Conservation (phyloP, 164 flowering plant species). For the Macadamia integrifolia region DNA sequence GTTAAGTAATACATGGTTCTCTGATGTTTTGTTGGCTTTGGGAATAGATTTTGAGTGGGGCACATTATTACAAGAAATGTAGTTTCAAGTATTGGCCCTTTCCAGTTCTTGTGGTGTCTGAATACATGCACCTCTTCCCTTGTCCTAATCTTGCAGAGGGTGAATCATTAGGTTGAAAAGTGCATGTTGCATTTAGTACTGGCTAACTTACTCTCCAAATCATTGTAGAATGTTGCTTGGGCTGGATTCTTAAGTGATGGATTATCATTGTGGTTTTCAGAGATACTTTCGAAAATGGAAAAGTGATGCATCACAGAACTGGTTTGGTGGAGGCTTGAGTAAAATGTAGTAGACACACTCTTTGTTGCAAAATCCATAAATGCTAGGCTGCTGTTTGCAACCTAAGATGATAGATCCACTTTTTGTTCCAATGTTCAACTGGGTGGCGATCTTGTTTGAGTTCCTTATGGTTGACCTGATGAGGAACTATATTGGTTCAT, state of each 20-base stretch:
- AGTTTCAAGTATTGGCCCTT: neutral
- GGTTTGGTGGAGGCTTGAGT: neutral
- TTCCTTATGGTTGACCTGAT: neutral
- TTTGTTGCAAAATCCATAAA: neutral
- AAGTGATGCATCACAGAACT: neutral
- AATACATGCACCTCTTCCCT: neutral
- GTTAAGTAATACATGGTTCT: conserved; percentile 1
- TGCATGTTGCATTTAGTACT: neutral
- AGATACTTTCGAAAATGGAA: neutral
- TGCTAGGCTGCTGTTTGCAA: neutral
- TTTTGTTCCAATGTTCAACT: neutral
- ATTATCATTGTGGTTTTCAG: neutral
- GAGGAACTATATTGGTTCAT: neutral
- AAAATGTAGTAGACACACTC: neutral
- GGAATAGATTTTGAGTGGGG: conserved; percentile 7
- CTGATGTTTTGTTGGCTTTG: conserved; percentile 5
- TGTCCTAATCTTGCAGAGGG: conserved; percentile 1
- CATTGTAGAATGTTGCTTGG: neutral
- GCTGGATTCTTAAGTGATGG: neutral
- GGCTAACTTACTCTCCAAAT: neutral
- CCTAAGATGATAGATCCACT: neutral
- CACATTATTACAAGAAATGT: neutral
- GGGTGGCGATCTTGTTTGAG: neutral
- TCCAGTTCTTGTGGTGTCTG: neutral
- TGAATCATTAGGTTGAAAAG: neutral